Percentiles rank a stretch among this genome's conserved stretches.
These are phyloP conservation scores for Caryopteris hybrid DNA, from an alignment of 305 asterid species.

Conservation along the genomic window DNA sequence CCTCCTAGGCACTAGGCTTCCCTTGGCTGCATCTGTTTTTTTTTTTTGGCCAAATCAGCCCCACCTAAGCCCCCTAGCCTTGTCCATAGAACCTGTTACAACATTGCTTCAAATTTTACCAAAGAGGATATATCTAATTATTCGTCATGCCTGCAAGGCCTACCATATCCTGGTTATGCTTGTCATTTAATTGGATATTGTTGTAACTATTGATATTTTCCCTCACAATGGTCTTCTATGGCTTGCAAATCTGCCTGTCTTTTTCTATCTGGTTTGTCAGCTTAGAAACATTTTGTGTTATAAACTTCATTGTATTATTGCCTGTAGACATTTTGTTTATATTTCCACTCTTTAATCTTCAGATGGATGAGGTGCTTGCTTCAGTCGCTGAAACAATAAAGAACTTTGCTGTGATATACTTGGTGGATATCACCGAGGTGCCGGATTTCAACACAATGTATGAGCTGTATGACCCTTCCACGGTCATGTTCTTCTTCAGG, in stretches of 20 bases:
- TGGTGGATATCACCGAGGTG: conserved; percentile 80
- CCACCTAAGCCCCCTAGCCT: too few relatives aligned
- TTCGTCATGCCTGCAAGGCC: too few relatives aligned
- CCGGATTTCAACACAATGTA: conserved; percentile 94
- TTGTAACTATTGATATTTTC: background rate
- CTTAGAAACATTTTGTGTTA: background rate
- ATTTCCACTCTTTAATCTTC: conserved; percentile 5
- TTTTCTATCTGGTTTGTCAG: background rate
- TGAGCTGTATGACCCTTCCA: conserved; percentile 84
- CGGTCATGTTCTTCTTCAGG: conserved; percentile 77
- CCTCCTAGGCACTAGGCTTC: too few relatives aligned
- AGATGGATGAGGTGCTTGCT: conserved; percentile 93
- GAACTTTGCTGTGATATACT: conserved; percentile 80
- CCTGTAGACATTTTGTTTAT: background rate
- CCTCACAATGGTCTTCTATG: background rate
- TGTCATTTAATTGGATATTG: background rate
- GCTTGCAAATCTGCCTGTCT: background rate
- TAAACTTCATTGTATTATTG: background rate
- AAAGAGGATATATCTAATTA: too few relatives aligned
- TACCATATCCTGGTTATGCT: too few relatives aligned
- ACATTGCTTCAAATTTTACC: too few relatives aligned
- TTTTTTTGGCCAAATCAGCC: too few relatives aligned
- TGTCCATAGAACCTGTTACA: too few relatives aligned
- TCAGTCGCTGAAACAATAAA: conserved; percentile 85
- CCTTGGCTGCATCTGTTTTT: too few relatives aligned